phyloP scores from a whole-genome alignment of 768 basidiomycete species.

The Mycena crocata region DNA sequence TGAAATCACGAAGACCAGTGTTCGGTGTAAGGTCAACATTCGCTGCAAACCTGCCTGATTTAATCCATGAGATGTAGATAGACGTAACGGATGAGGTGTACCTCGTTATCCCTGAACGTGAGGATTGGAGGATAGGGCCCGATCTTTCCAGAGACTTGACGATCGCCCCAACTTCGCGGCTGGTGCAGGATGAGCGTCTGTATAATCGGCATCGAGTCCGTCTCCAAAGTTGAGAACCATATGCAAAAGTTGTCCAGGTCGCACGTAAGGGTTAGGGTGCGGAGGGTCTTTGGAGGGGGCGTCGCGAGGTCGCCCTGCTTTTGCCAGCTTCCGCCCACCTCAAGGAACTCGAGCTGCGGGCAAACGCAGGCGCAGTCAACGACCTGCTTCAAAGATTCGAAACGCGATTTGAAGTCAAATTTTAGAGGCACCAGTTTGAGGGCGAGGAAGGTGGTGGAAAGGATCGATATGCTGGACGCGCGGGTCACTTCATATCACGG shows the following conservation, averaged over 20 bases:
- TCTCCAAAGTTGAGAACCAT: slow-evolving; percentile 23
- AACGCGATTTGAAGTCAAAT: slow-evolving; percentile 26
- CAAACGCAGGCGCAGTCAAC: slow-evolving; percentile 22
- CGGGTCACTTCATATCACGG: slow-evolving; percentile 11
- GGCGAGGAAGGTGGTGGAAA: slow-evolving; percentile 1
- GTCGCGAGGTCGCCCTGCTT: background rate
- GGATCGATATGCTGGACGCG: slow-evolving; percentile 1
- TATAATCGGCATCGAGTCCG: slow-evolving; percentile 14
- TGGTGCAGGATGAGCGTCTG: slow-evolving; percentile 12
- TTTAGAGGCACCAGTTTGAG: slow-evolving; percentile 9
- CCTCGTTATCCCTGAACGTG: slow-evolving; percentile 18
- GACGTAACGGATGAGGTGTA: background rate
- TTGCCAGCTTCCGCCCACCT: slow-evolving; percentile 31
- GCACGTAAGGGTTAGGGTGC: slow-evolving; percentile 27
- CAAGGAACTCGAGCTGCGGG: slow-evolving; percentile 25
- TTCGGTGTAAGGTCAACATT: slow-evolving; percentile 13
- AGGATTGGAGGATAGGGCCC: slow-evolving; percentile 17
- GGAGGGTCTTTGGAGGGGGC: slow-evolving; percentile 3
- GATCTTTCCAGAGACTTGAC: slow-evolving; percentile 4
- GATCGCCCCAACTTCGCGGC: slow-evolving; percentile 14
- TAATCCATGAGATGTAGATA: background rate
- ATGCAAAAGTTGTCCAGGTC: slow-evolving; percentile 25
- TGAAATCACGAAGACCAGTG: slow-evolving; percentile 15
- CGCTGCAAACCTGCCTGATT: slow-evolving; percentile 1
- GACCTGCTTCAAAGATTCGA: slow-evolving; percentile 29